Percentiles rank a stretch among this genome's conserved stretches.
These are phyloP conservation scores for Botrytis aclada DNA, from an alignment of 2,329 filamentous ascomycete species.

Conservation along the genomic window DNA sequence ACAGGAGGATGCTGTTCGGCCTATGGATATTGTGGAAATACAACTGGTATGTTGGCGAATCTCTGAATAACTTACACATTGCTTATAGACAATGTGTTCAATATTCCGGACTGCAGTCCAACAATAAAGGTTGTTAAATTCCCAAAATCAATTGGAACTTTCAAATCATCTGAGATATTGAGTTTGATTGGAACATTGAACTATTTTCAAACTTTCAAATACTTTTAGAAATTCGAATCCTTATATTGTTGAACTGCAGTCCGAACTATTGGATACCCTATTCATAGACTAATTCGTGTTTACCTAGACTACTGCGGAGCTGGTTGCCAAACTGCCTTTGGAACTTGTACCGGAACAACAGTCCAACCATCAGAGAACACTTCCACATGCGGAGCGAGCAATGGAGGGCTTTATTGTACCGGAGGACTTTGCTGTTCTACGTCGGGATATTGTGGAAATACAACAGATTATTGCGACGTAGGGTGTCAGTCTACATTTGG, in stretches of 20 bases:
- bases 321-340: conserved; percentile 24
- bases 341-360: conserved; percentile 14
- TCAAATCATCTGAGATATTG: no score
- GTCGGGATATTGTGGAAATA: conserved; percentile 18
- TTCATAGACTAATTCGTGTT: not conserved
- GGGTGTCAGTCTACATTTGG: conserved; percentile 28
- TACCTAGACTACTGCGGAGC: conserved; percentile 32
- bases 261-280: no score
- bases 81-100: no score
- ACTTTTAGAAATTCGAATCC: no score
- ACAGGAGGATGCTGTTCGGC: conserved; percentile 36
- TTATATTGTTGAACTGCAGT: no score
- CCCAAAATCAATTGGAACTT: no score
- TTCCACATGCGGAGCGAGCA: conserved; percentile 12
- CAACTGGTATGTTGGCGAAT: conserved; percentile 17
- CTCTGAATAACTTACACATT: not conserved
- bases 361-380: conserved; percentile 8
- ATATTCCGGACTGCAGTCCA: no score
- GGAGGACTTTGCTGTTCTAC: conserved; percentile 15
- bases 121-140: no score
- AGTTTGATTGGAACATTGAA: no score
- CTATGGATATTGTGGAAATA: conserved; percentile 27
- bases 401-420: conserved; percentile 12
- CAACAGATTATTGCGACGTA: conserved; percentile 14
- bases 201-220: no score